Base-by-base conservation (phyloP, 176 grass and related monocot genomes). In the Ampelocalamus luodianensis region DNA sequence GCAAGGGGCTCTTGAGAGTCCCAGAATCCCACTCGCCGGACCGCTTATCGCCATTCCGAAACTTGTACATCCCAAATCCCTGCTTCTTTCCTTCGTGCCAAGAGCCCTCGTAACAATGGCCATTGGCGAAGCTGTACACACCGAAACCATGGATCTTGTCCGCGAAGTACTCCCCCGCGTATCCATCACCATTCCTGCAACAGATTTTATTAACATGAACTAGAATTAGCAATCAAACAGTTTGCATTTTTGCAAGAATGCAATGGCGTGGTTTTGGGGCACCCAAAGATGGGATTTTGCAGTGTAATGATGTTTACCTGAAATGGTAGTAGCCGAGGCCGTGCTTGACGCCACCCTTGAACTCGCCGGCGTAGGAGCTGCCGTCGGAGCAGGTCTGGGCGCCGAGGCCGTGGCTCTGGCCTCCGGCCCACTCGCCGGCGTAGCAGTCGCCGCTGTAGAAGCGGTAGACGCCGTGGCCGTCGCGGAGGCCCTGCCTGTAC, bases 31-130 rank as follows among this genome's bases (percentile, higher is more conserved):
- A 96, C 34, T 91, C 83, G 9, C 93, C 93, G 0, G 86, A 89
- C 49, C 93, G 87, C 49, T 77, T 75, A 3, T 91, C 88, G 0
- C 86, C 93, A 8, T 93, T 96, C 18, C 86, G 79, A 58, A 96
- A 96, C 0, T 71, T 79, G 65, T 96, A 96, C 76, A 85, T 87
- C 73, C 93, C 93, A 11, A 93, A 77, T 4, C 93, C 93, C 66
- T 96, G 94, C 67, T 92, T 96, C 91, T 89, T 93, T 14, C 94
- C 94, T 72, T 96, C 94, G 18, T 96, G 89, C 94, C 94, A 96
- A 2, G 94, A 96, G 7, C 94, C 91, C 46, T 93, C 91, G 5
- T 96, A 96, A 20, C 86, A 73, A 68, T 96, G 91, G n/a, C 94
- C 94, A 73, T 96, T 96, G 18, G 91, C 91, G 24, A 96, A 96